phyloP scores from a whole-genome alignment of 345 rosid genomes.

The Cochlearia excelsa region DNA sequence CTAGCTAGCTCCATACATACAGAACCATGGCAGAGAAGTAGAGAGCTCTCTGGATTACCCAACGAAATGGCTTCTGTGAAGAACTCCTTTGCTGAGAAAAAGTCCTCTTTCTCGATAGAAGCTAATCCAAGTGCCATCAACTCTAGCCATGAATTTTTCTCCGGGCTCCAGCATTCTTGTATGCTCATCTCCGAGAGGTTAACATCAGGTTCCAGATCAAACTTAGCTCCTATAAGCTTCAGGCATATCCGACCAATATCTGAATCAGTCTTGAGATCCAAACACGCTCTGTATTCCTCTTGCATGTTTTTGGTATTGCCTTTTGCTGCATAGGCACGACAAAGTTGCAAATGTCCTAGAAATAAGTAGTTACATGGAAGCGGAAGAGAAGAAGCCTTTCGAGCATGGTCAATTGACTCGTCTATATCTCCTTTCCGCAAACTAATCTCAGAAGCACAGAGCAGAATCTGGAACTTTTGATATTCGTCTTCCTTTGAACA shows the following conservation, averaged over 20 bases:
- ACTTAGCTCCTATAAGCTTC: constrained; percentile 62
- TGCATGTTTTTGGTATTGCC: constrained; percentile 42
- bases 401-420: constrained; percentile 50
- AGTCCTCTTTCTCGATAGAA: constrained; percentile 49
- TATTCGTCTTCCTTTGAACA: constrained; percentile 45
- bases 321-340: constrained; percentile 75
- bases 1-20: constrained; percentile 73
- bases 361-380: constrained; percentile 64
- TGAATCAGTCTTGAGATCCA: constrained; percentile 74
- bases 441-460: constrained; percentile 78
- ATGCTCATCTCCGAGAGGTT: constrained; percentile 49
- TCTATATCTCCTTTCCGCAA: constrained; percentile 53
- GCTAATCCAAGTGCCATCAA: constrained; percentile 68
- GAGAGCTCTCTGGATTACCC: constrained; percentile 55
- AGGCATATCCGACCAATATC: constrained; percentile 75
- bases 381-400: constrained; percentile 51
- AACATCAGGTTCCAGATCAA: constrained; percentile 47
- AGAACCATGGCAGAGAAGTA: constrained; percentile 79
- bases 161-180: constrained; percentile 44
- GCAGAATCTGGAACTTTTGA: constrained; percentile 80
- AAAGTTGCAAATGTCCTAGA: constrained; percentile 69
- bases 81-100: constrained; percentile 57
- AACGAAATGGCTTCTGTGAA: constrained; percentile 62
- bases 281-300: constrained; percentile 61
- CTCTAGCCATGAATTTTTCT: constrained; percentile 47